These are phyloP conservation scores for Dichotomocladium elegans DNA, from an alignment of 371 early-diverging fungal species.

Conservation along the genomic window DNA sequence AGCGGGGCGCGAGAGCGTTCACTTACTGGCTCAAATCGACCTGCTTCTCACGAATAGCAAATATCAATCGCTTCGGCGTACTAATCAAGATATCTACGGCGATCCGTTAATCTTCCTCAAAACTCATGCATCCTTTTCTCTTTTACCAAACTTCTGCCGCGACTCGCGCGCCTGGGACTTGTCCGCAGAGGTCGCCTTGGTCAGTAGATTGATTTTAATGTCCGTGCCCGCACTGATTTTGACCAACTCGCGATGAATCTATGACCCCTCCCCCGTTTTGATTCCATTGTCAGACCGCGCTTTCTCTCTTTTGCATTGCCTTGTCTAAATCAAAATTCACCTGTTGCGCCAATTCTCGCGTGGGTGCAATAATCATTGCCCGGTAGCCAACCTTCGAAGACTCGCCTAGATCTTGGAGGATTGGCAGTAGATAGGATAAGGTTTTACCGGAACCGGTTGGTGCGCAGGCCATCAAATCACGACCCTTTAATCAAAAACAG, in stretches of 20 bases:
- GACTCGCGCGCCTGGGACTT: constrained; percentile 64
- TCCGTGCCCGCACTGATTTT: constrained; percentile 67
- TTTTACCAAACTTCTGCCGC: constrained; percentile 67
- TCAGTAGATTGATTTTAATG: constrained; percentile 74
- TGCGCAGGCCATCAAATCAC: constrained; percentile 93
- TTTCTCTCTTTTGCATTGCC: background rate
- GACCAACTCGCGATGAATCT: constrained; percentile 78
- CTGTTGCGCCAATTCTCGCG: constrained; percentile 96
- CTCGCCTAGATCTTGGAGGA: constrained; percentile 76
- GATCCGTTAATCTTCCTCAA: background rate
- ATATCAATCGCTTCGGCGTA: constrained; percentile 88
- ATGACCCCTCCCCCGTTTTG: background rate
- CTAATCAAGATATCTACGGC: constrained; percentile 78
- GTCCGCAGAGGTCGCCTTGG: constrained; percentile 67
- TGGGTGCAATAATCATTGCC: constrained; percentile 94
- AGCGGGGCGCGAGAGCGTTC: background rate
- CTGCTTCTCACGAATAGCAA: constrained; percentile 77
- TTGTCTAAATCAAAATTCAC: constrained; percentile 41
- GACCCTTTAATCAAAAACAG: constrained; percentile 44
- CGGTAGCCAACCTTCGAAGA: constrained; percentile 77
- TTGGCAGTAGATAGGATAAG: constrained; percentile 91
- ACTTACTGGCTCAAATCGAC: constrained; percentile 70
- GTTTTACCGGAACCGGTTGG: constrained; percentile 99
- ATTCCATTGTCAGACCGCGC: background rate
- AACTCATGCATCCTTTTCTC: background rate